Evolutionary conservation across 805 yeast species (phyloP).

Genomic region (Kodamaea sagamina): DNA sequence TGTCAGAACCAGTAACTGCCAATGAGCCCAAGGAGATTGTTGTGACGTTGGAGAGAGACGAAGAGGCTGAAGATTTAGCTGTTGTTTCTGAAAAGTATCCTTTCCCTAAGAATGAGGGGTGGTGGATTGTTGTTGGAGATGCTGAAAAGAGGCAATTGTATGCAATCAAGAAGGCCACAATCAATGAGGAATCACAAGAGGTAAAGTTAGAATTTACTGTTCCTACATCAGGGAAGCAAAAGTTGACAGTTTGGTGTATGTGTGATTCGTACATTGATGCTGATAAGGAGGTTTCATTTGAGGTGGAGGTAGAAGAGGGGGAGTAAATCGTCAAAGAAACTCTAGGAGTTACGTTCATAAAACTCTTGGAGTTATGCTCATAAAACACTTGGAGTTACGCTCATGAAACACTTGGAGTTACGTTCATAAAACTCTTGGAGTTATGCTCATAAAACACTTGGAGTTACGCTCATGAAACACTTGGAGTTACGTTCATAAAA

Average conservation of each 20-base stretch:
- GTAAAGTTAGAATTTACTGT: conserved; percentile 57
- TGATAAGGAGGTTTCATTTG: conserved; percentile 72
- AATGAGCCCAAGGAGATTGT: conserved; percentile 50
- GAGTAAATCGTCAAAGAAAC: no score
- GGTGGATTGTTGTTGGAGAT: conserved; percentile 93
- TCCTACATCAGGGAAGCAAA: conserved; percentile 61
- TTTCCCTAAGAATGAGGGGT: conserved; percentile 56
- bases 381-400: no score
- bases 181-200: conserved; percentile 53
- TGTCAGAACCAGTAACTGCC: conserved; percentile 42
- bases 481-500: no score
- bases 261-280: conserved; percentile 93
- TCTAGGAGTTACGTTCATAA: no score
- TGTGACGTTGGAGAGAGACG: conserved; percentile 66
- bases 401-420: no score
- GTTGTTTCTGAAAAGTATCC: conserved; percentile 67
- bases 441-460: no score
- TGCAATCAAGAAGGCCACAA: conserved; percentile 66
- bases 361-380: no score
- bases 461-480: no score
- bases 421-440: no score
- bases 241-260: conserved; percentile 76
- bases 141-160: conserved; percentile 57
- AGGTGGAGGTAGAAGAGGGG: conserved; percentile 22
- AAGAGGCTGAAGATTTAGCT: conserved; percentile 66